Percentiles rank a stretch among this genome's conserved stretches.
Conservation (phyloP, 2,329 filamentous ascomycete genomes). For the Beauveria caledonica region DNA sequence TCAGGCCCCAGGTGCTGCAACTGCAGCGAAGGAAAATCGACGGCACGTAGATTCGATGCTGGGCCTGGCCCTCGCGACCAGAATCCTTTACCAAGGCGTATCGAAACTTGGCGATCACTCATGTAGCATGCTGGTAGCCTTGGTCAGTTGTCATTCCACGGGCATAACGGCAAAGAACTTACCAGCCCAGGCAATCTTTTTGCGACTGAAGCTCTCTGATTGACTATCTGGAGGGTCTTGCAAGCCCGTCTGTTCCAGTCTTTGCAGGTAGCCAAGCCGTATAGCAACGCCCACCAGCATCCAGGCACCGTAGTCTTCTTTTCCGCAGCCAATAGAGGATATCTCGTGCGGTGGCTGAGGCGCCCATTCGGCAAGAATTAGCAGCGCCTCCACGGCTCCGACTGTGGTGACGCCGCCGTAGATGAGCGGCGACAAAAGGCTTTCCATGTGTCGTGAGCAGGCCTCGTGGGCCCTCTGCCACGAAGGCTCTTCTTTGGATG, state of each 20-base stretch:
- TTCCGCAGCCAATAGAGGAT: slow-evolving; percentile 58
- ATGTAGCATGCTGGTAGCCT: slow-evolving; percentile 47
- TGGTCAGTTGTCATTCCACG: not conserved
- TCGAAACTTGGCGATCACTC: slow-evolving; percentile 60
- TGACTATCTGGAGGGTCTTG: slow-evolving; percentile 51
- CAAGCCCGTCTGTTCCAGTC: slow-evolving; percentile 61
- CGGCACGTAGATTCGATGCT: slow-evolving; percentile 53
- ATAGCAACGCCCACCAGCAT: slow-evolving; percentile 68
- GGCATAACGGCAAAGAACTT: slow-evolving; percentile 10
- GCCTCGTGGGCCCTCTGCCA: slow-evolving; percentile 55
- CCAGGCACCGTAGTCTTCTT: slow-evolving; percentile 68
- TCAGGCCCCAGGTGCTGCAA: slow-evolving; percentile 51
- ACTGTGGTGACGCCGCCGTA: slow-evolving; percentile 60
- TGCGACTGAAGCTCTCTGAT: slow-evolving; percentile 51
- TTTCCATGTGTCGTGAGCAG: slow-evolving; percentile 63
- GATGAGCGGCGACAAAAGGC: slow-evolving; percentile 56
- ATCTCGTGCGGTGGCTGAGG: slow-evolving; percentile 55
- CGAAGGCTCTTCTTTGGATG: slow-evolving; percentile 60
- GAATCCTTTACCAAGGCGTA: slow-evolving; percentile 63
- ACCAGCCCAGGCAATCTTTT: slow-evolving; percentile 60
- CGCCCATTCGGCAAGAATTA: slow-evolving; percentile 66
- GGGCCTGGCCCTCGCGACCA: slow-evolving; percentile 66
- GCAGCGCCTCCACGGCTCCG: slow-evolving; percentile 61
- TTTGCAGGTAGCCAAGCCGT: slow-evolving; percentile 61
- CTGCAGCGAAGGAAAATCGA: slow-evolving; percentile 60